Evolutionary conservation across 192 early-diverging fungal species (phyloP).

Genomic region (Coemansia sp.): DNA sequence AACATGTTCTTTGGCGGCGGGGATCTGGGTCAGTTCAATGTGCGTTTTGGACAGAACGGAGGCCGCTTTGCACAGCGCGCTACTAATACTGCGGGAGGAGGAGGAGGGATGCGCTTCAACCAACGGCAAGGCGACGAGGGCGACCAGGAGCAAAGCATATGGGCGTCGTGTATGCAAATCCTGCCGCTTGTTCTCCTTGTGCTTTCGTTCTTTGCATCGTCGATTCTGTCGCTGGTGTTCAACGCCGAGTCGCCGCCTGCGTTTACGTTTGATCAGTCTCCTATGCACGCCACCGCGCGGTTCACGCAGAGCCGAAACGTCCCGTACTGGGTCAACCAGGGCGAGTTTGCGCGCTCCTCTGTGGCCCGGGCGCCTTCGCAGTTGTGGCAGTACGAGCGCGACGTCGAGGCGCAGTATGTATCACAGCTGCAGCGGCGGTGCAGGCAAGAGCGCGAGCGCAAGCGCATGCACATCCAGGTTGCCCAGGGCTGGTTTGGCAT

Average conservation of each 20-base stretch:
- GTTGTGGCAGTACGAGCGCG: slow-evolving; percentile 66
- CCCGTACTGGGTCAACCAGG: slow-evolving; percentile 76
- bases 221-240: slow-evolving; percentile 54
- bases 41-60: slow-evolving; percentile 36
- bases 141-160: slow-evolving; percentile 8
- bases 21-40: slow-evolving; percentile 55
- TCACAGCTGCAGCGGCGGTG: slow-evolving; percentile 66
- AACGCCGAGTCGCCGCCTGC: slow-evolving; percentile 48
- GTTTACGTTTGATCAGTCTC: slow-evolving; percentile 64
- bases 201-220: slow-evolving; percentile 70
- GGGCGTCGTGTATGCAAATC: slow-evolving; percentile 66
- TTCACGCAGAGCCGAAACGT: slow-evolving; percentile 63
- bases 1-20: slow-evolving; percentile 88
- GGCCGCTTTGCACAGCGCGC: slow-evolving; percentile 4
- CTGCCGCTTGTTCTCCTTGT: slow-evolving; percentile 78
- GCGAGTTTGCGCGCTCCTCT: slow-evolving; percentile 50
- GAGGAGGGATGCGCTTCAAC: slow-evolving; percentile 27
- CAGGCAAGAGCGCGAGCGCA: slow-evolving; percentile 61
- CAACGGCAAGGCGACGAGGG: slow-evolving; percentile 27
- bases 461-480: slow-evolving; percentile 55
- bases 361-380: slow-evolving; percentile 44
- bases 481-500: slow-evolving; percentile 73
- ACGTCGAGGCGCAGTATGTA: slow-evolving; percentile 70
- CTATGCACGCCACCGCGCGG: slow-evolving; percentile 55
- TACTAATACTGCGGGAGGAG: background rate